Percentiles rank a stretch among this genome's conserved stretches.
Conservation (phyloP, 2,329 filamentous ascomycete genomes). For the Phyllosticta capitalensis region DNA sequence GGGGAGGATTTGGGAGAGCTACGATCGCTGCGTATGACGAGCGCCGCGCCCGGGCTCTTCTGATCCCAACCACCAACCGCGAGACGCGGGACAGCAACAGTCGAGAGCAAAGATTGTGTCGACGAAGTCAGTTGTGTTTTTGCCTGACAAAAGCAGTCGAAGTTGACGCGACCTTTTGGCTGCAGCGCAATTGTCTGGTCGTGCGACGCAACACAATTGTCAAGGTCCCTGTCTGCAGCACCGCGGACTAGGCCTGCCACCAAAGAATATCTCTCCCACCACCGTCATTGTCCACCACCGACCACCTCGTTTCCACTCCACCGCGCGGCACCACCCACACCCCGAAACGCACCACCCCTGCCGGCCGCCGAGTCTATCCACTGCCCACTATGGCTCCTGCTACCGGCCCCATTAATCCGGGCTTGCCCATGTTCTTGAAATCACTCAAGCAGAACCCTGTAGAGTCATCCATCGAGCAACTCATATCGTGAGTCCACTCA, state of each 20-base stretch:
- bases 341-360: not conserved
- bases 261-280: constrained; percentile 1
- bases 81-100: not conserved
- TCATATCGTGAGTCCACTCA: constrained; percentile 60
- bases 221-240: not conserved
- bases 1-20: constrained; percentile 9
- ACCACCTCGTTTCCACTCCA: not conserved
- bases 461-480: constrained; percentile 72
- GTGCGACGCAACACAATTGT: constrained; percentile 2
- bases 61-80: not conserved
- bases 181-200: not conserved
- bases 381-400: constrained; percentile 45
- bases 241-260: not conserved
- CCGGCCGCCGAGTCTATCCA: not conserved
- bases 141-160: not conserved
- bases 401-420: constrained; percentile 55
- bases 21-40: constrained; percentile 3
- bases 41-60: not conserved
- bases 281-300: not conserved
- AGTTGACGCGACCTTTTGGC: not conserved
- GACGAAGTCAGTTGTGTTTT: not conserved
- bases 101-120: not conserved
- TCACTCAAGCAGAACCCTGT: constrained; percentile 65
- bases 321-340: not conserved
- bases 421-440: constrained; percentile 68